These are phyloP conservation scores for Gnomoniopsis sp. DNA, from an alignment of 2,329 filamentous ascomycete species.

Conservation along the genomic window DNA sequence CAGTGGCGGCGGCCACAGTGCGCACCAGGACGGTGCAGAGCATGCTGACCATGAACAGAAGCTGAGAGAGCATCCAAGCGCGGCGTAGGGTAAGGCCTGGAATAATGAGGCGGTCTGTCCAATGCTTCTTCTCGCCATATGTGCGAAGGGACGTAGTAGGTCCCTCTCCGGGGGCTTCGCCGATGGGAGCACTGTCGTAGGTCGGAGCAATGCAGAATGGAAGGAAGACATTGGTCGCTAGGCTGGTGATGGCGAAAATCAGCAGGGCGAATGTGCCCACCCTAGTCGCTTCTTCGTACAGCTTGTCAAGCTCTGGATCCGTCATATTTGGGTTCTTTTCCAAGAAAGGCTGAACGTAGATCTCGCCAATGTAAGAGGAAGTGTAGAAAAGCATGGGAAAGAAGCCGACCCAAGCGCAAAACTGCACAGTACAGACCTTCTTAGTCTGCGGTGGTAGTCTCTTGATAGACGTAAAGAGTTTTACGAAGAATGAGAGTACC, in stretches of 20 bases:
- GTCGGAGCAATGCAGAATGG: conserved; percentile 84
- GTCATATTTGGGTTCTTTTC: conserved; percentile 74
- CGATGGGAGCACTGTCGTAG: conserved; percentile 52
- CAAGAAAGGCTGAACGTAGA: conserved; percentile 83
- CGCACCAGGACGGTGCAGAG: conserved; percentile 77
- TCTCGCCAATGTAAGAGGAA: conserved; percentile 88
- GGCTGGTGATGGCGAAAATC: conserved; percentile 81
- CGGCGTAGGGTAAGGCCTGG: conserved; percentile 82
- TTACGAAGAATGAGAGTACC: conserved; percentile 73
- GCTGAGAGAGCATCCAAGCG: conserved; percentile 79
- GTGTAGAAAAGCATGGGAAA: conserved; percentile 96
- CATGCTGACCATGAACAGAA: conserved; percentile 82
- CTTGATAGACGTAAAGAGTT: conserved; percentile 72
- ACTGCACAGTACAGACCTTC: conserved; percentile 77
- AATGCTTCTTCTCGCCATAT: conserved; percentile 35
- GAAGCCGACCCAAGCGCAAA: conserved; percentile 91
- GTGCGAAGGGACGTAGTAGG: conserved; percentile 27
- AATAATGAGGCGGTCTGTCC: conserved; percentile 66
- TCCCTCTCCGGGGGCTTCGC: conserved; percentile 30
- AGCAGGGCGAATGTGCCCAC: conserved; percentile 87
- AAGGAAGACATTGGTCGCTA: conserved; percentile 76
- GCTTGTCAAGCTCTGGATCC: conserved; percentile 68
- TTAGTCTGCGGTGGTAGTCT: conserved; percentile 78
- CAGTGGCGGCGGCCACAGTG: conserved; percentile 67
- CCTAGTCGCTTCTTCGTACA: conserved; percentile 83